Evolutionary conservation across 2,329 filamentous ascomycete genomes (phyloP).

Genomic region (Elsinoe necatrix): DNA sequence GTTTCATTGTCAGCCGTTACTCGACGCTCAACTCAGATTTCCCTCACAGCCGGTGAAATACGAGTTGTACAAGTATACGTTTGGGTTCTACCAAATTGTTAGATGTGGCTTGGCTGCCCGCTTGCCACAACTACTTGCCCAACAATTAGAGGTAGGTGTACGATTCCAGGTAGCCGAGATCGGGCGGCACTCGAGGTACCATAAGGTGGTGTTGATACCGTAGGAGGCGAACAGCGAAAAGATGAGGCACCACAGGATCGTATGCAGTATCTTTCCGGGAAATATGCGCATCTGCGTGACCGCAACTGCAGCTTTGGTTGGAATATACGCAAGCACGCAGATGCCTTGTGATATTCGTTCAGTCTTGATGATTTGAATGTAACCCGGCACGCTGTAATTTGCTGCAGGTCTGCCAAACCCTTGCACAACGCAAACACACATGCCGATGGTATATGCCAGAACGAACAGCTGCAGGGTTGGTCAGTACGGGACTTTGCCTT

Average conservation of each 20-base stretch:
- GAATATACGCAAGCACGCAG: slow-evolving; percentile 8
- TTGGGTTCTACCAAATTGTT: neutral
- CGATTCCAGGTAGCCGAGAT: slow-evolving; percentile 4
- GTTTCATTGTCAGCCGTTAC: neutral
- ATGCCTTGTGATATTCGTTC: slow-evolving; percentile 4
- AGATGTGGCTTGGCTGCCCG: neutral
- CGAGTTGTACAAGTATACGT: neutral
- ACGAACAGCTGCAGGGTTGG: neutral
- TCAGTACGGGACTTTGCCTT: neutral
- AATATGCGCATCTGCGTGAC: slow-evolving; percentile 1
- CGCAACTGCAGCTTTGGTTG: slow-evolving; percentile 2
- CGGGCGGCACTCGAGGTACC: slow-evolving; percentile 6
- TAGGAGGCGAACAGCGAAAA: slow-evolving; percentile 2
- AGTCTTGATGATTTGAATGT: slow-evolving; percentile 5
- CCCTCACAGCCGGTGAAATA: slow-evolving; percentile 1
- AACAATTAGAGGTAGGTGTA: neutral
- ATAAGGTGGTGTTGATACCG: slow-evolving; percentile 1
- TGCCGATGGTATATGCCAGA: slow-evolving; percentile 1
- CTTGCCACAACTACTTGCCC: neutral
- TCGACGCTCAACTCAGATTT: no score
- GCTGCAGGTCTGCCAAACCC: slow-evolving; percentile 2
- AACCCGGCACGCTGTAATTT: slow-evolving; percentile 6
- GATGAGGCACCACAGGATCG: neutral
- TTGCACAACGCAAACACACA: slow-evolving; percentile 8
- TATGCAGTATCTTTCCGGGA: neutral